These are phyloP conservation scores for Hymenoscyphus fructigenus DNA, from an alignment of 2,329 filamentous ascomycete species.

Conservation along the genomic window DNA sequence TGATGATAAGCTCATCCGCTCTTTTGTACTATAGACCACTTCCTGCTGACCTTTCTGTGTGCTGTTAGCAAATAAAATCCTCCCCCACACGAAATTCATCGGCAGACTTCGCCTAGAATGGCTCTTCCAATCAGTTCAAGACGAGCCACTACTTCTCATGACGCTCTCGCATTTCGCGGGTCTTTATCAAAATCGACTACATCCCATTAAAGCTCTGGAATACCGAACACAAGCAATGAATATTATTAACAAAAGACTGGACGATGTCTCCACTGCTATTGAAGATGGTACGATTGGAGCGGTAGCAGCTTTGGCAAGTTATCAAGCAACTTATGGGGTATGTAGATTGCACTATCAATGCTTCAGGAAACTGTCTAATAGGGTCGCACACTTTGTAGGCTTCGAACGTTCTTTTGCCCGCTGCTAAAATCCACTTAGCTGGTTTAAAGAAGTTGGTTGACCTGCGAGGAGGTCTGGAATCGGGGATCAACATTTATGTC, in stretches of 20 bases:
- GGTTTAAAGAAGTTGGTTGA: too few relatives aligned
- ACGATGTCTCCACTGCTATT: constrained; percentile 9
- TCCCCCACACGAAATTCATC: constrained; percentile 6
- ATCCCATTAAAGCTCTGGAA: constrained; percentile 19
- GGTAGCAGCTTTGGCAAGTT: constrained; percentile 21
- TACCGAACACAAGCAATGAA: constrained; percentile 21
- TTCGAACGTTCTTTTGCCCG: too few relatives aligned
- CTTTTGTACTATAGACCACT: too few relatives aligned
- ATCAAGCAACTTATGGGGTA: constrained; percentile 17
- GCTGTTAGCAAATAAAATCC: too few relatives aligned
- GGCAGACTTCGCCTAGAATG: constrained; percentile 19
- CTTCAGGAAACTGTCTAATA: too few relatives aligned
- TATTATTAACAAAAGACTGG: constrained; percentile 20
- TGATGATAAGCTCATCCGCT: too few relatives aligned
- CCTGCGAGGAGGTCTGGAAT: too few relatives aligned
- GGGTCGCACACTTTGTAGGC: too few relatives aligned
- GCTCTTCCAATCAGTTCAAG: constrained; percentile 19
- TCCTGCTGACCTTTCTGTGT: too few relatives aligned
- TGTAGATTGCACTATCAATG: neutral
- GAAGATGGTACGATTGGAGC: constrained; percentile 18
- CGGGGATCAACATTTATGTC: too few relatives aligned
- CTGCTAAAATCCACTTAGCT: too few relatives aligned
- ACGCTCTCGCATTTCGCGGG: constrained; percentile 24
- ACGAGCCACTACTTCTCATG: constrained; percentile 19
- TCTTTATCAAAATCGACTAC: constrained; percentile 15